Evolutionary conservation across 2,329 filamentous ascomycete species (phyloP), one percentile per base, ranked within the genome.

Genomic region (Fusarium nelsonii): DNA sequence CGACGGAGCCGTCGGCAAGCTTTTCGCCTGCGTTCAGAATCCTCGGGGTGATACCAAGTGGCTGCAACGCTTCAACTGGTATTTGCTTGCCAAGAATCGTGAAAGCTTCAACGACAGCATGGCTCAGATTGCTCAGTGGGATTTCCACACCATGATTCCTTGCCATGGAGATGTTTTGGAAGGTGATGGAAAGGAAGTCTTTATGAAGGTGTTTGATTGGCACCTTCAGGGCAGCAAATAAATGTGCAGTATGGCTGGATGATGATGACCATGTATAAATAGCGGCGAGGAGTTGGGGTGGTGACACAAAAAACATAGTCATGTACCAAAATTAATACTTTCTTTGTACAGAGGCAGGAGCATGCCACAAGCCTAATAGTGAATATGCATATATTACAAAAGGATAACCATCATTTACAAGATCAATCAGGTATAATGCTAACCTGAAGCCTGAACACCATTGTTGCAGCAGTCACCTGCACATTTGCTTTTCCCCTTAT

Each of bases 101-200:
- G 70, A 80, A 7, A 89, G 87, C 15, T 97, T 94, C 79, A 90
- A 89, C 68, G 84, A 88, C 66, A 94, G 91, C 71, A 81, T 93
- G 40, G 81, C 80, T 71, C 85, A 85, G 63, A 95, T 98, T 67
- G 84, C 89, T 54, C 77, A 80, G 56, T 99, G 95, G 95, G 91
- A 95, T 61, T 97, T 97, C 77, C 88, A 91, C 69, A 90, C 90
- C 39, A 84, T 98, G 51, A 90, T 99, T 63, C 94, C 95, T 1
- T 98, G 95, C 78, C 96, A 99, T 80, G 96, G 96, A 10, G 96
- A 99, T 81, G 90, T 92, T 16, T 89, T 98, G 70, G 91, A 96
- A 78, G 84, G 82, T 3, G 79, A 83, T 66, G 94, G 87, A 11
- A 97, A 97, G 84, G 86, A 85, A 12, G 83, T 92, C 16, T 97